phyloP scores from a whole-genome alignment of 345 rosid genomes.

The Linum tenue region DNA sequence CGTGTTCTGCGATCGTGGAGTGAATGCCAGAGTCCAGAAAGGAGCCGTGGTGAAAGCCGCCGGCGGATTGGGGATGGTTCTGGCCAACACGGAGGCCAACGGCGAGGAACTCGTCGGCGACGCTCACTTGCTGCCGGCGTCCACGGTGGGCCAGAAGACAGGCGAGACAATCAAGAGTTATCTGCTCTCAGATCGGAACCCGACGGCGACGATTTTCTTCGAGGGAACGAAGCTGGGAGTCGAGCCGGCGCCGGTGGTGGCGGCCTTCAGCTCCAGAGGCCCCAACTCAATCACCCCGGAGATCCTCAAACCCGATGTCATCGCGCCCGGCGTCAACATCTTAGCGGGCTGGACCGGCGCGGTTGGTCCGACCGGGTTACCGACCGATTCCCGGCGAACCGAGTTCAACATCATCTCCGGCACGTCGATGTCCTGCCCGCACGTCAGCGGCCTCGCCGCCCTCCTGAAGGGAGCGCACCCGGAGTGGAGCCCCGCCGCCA shows the following conservation, averaged over 20 bases:
- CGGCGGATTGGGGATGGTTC: constrained; percentile 26
- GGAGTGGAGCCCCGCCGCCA: constrained; percentile 23
- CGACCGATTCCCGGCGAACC: constrained; percentile 17
- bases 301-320: constrained; percentile 20
- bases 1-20: constrained; percentile 23
- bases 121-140: constrained; percentile 23
- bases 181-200: constrained; percentile 16
- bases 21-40: constrained; percentile 24
- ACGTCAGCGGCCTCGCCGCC: constrained; percentile 22
- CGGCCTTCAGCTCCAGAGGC: constrained; percentile 31
- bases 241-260: constrained; percentile 26
- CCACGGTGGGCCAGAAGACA: constrained; percentile 21
- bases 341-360: constrained; percentile 24
- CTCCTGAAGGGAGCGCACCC: constrained; percentile 22
- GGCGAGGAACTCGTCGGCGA: constrained; percentile 27
- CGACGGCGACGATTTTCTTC: constrained; percentile 18
- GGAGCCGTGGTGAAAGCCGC: constrained; percentile 26
- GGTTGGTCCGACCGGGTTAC: constrained; percentile 21
- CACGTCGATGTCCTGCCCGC: constrained; percentile 30
- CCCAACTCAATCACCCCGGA: constrained; percentile 20
- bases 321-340: constrained; percentile 30
- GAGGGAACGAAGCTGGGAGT: constrained; percentile 26
- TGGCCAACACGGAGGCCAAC: constrained; percentile 19
- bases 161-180: constrained; percentile 17
- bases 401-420: constrained; percentile 26